Base-by-base conservation (phyloP, 257 asterid species). In the Cruciata laevipes region DNA sequence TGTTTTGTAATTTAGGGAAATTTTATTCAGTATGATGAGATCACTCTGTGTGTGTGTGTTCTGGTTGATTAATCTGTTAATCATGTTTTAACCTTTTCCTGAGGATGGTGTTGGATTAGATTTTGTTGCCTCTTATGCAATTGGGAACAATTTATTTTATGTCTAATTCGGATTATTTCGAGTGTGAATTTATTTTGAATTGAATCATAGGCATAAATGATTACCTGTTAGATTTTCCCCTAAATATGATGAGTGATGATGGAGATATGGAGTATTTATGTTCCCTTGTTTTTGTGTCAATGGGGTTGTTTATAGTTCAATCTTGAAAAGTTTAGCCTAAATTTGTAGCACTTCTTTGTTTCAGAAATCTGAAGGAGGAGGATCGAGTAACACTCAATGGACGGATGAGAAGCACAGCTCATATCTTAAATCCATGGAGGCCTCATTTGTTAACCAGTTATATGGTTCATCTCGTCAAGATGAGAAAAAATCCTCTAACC, bases 351-450 rank as follows among this genome's bases (percentile, higher is more conserved):
- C 6, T 47, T 47, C 38, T 33, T 51, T 53, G 6, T 77, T 71
- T 51, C 65, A 79, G 82, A 70, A 64, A 3, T 73, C 71, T 68
- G 83, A 77, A 78, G 79, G 66, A 49, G 74, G 69, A 38, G 78
- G 74, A 62, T 67, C 71, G 10, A 58, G 64, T 78, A 60, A 71
- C 49, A 49, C 68, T 2, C 78, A 83, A 72, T 88, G 96, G 96
- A 88, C 94, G 5, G 75, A 88, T 51, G 84, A 84, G 80, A 86
- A 84, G 61, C 94, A 88, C 63, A 79, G 94, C 63, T 53, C 75
- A 76, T 88, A 80, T 76, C 89, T 88, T 69, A 78, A 83, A 5
- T 83, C 91, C 44, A 80, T 86, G 91, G 96, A 88, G 73, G 75
- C 96, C 3, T 83, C 88, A 31, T 88, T 88, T 65, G 89, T 88